These are phyloP conservation scores for Dioscorea alata DNA, from an alignment of 106 monocot species.

Conservation along the genomic window DNA sequence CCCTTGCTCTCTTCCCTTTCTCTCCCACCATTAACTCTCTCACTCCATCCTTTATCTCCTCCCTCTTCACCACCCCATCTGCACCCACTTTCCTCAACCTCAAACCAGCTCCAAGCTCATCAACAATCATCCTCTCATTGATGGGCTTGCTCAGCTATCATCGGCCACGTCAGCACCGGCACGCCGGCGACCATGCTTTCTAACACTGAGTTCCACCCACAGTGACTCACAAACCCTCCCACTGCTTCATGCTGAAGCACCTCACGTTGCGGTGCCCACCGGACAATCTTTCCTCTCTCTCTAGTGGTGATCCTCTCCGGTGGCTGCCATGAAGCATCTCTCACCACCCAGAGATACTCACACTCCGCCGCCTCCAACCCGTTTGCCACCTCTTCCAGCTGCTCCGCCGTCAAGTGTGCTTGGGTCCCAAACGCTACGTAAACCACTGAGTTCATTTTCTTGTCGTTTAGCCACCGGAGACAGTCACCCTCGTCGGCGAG, in stretches of 20 bases:
- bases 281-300: slow-evolving; percentile 16
- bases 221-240: slow-evolving; percentile 18
- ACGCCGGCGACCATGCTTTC: slow-evolving; percentile 6
- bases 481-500: neutral
- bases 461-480: slow-evolving; percentile 29
- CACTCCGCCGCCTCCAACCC: slow-evolving; percentile 17
- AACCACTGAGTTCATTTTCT: slow-evolving; percentile 12
- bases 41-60: slow-evolving; percentile 1
- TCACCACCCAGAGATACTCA: slow-evolving; percentile 28
- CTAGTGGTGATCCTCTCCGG: neutral
- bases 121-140: slow-evolving; percentile 12
- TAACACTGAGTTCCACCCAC: slow-evolving; percentile 20
- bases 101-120: neutral
- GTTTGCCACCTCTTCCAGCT: slow-evolving; percentile 25
- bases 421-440: slow-evolving; percentile 52
- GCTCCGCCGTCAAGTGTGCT: slow-evolving; percentile 14
- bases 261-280: slow-evolving; percentile 11
- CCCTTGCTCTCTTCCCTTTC: slow-evolving; percentile 1
- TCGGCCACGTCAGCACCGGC: slow-evolving; percentile 17
- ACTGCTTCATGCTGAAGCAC: slow-evolving; percentile 8
- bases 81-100: neutral
- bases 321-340: slow-evolving; percentile 23
- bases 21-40: slow-evolving; percentile 8
- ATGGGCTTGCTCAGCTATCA: slow-evolving; percentile 9
- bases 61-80: neutral